phyloP scores from a whole-genome alignment of 1,284 basidiomycete genomes.

The Cutaneotrichosporon sp. region DNA sequence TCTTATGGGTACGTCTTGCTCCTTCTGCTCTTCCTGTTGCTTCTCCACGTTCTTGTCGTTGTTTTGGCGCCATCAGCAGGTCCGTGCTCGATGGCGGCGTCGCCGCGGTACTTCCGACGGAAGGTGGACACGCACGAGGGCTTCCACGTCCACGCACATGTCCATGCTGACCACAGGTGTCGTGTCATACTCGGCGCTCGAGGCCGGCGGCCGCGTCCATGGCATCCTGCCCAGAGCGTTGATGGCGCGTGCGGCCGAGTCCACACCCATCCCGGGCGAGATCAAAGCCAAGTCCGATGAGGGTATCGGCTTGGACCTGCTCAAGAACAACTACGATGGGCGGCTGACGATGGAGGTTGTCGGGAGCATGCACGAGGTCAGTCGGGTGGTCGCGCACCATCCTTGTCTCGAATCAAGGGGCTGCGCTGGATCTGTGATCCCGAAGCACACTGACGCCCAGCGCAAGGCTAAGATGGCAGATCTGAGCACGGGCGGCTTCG shows the following conservation, averaged over 20 bases:
- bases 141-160: no score
- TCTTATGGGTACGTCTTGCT: slow-evolving; percentile 62
- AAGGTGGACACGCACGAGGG: neutral
- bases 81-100: neutral
- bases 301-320: slow-evolving; percentile 37
- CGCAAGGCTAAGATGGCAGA: slow-evolving; percentile 84
- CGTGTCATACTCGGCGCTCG: slow-evolving; percentile 64
- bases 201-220: slow-evolving; percentile 67
- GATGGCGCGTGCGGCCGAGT: slow-evolving; percentile 35
- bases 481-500: slow-evolving; percentile 65
- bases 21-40: neutral
- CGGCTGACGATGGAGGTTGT: slow-evolving; percentile 55
- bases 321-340: slow-evolving; percentile 48
- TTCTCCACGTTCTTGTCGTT: neutral
- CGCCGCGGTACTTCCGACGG: neutral
- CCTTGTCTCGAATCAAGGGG: no score
- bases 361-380: slow-evolving; percentile 73
- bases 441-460: slow-evolving; percentile 9
- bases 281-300: slow-evolving; percentile 27
- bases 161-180: slow-evolving; percentile 48
- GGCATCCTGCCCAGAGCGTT: slow-evolving; percentile 71
- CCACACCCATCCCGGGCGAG: slow-evolving; percentile 18
- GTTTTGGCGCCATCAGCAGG: no score
- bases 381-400: neutral
- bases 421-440: no score